Conservation (phyloP, 345 rosid genomes). For the Mercurialis annua region DNA sequence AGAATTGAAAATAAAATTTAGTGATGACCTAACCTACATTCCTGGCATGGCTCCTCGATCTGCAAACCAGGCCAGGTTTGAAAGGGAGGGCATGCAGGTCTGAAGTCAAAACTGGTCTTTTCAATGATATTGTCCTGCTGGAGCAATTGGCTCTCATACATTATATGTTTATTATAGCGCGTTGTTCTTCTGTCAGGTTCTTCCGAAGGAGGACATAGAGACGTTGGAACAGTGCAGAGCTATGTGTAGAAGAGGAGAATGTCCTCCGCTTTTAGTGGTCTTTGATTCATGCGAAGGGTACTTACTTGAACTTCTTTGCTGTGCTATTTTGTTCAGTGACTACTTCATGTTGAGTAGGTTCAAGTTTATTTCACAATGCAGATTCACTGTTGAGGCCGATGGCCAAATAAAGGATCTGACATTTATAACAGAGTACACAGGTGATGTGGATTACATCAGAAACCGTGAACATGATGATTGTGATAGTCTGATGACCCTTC, state of each 20-base stretch:
- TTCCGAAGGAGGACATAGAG: conserved; percentile 75
- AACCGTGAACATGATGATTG: conserved; percentile 81
- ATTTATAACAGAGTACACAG: conserved; percentile 74
- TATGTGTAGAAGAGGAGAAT: conserved; percentile 73
- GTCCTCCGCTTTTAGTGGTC: conserved; percentile 78
- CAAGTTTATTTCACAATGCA: conserved; percentile 32
- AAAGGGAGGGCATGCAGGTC: conserved; percentile 94
- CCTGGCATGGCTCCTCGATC: conserved; percentile 71
- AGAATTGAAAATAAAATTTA: conserved; percentile 58
- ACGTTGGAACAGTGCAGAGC: conserved; percentile 64
- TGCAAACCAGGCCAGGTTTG: conserved; percentile 68
- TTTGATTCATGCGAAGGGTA: conserved; percentile 93
- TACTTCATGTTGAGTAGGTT: conserved; percentile 13
- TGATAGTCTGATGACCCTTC: conserved; percentile 92
- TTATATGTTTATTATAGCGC: background rate
- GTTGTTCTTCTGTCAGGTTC: conserved; percentile 39
- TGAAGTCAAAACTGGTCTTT: background rate
- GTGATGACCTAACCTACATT: conserved; percentile 57
- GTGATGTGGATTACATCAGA: conserved; percentile 82
- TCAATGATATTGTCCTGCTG: background rate
- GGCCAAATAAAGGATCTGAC: conserved; percentile 82
- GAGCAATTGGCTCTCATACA: background rate
- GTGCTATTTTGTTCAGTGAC: conserved; percentile 14
- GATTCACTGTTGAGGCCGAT: conserved; percentile 86
- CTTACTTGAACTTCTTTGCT: conserved; percentile 12